Base-by-base conservation (phyloP, 176 grass and related monocot genomes). In the Ananas comosus region DNA sequence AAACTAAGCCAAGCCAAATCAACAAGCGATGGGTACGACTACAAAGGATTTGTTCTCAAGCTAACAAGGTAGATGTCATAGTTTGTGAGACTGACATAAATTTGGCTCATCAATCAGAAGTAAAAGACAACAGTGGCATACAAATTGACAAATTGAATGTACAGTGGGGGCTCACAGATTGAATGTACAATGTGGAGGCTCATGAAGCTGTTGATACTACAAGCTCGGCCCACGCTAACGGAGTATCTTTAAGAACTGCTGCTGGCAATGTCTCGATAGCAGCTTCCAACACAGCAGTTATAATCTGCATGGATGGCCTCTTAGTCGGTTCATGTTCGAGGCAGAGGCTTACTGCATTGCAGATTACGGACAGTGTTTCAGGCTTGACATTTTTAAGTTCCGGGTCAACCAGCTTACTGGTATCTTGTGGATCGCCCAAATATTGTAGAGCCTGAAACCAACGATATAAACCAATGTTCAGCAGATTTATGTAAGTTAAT, bases 181-280 rank as follows among this genome's bases (percentile, higher is more conserved):
- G 54, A 59, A 59, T 58, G 7, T 58, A 58, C 7, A 16, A 9
- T 58, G 54, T 58, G 54, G 54, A 18, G 11, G 12, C 3, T 13
- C 14, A 58, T 59, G 19, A 59, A 3, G 14, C 14, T 59, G 54
- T 88, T 49, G 80, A 81, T 70, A 80, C 78, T 42, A 79, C 76
- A 49, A 96, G 73, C 80, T 96, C 86, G 13, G 95, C 90, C 95
- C 94, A 99, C 1, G 90, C 90, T 78, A 93, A 48, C 47, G 87
- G 83, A 56, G 87, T 88, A 11, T 90, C 80, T 72, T 80, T 68
- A 51, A 91, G 71, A 47, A 88, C 22, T 18, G 83, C 85, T 11
- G 88, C 72, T 12, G 78, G 53, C 10, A 89, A 90, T 53, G 75
- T 74, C 75, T 94, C 87, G 17, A 99, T 73, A 63, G 86, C 89